Percentiles rank a stretch among this genome's conserved stretches.
Conservation (phyloP, 164 flowering plant genomes). For the Vitis riparia region DNA sequence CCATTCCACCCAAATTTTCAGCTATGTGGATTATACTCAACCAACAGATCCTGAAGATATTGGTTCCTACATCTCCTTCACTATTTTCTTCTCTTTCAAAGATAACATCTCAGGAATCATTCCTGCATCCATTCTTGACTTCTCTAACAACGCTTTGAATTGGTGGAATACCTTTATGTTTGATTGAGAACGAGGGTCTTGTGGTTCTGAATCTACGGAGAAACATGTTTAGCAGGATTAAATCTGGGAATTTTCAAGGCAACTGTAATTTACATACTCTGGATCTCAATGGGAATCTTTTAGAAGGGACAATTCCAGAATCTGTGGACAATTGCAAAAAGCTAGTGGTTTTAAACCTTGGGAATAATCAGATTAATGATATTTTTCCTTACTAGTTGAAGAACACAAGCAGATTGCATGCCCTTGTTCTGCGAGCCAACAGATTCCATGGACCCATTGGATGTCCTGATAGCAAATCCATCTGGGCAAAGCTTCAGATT, state of each 20-base stretch:
- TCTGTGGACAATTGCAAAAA: constrained; percentile 15
- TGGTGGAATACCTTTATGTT: too few species aligned
- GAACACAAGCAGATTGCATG: constrained; percentile 5
- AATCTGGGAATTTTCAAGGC: too few species aligned
- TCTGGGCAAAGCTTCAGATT: constrained; percentile 16
- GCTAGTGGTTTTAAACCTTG: constrained; percentile 17
- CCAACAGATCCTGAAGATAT: neutral
- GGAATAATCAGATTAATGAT: constrained; percentile 4
- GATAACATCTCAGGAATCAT: too few species aligned
- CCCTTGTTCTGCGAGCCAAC: constrained; percentile 21
- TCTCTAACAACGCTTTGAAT: neutral
- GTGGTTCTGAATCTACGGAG: constrained; percentile 7
- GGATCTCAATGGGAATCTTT: constrained; percentile 10
- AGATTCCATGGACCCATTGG: constrained; percentile 3
- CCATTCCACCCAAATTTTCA: too few species aligned
- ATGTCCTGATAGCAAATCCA: neutral
- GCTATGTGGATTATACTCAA: too few species aligned
- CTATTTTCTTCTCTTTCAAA: too few species aligned
- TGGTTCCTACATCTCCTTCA: neutral
- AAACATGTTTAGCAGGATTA: too few species aligned
- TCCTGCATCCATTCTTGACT: too few species aligned
- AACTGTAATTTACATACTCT: too few species aligned
- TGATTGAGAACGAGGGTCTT: neutral
- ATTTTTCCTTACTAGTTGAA: too few species aligned
- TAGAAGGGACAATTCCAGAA: constrained; percentile 13